Evolutionary conservation across 1,139 yeast species (phyloP).

Genomic region (Nakaseomyces bracarensis): DNA sequence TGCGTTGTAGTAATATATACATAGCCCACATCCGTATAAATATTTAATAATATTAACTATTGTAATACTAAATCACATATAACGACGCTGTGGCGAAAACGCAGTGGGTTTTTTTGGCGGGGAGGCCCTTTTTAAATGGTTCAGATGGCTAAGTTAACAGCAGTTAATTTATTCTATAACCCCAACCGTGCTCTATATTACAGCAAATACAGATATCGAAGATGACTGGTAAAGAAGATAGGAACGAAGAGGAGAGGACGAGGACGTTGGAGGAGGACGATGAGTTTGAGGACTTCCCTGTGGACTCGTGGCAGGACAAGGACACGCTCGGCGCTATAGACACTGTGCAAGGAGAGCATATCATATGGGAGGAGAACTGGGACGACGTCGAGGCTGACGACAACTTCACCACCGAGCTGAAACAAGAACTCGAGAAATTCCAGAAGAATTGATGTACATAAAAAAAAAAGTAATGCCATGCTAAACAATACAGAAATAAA

Average conservation of each 20-base stretch:
- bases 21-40: too few relatives aligned
- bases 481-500: background rate
- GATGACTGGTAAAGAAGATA: constrained; percentile 1
- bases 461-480: too few relatives aligned
- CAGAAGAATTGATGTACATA: constrained; percentile 9
- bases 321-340: constrained; percentile 33
- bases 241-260: constrained; percentile 5
- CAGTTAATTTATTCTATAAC: too few relatives aligned
- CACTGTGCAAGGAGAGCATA: background rate
- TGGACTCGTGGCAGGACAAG: constrained; percentile 55
- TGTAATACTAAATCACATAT: too few relatives aligned
- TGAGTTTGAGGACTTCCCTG: constrained; percentile 92
- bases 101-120: too few relatives aligned
- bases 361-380: constrained; percentile 92
- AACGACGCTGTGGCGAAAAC: too few relatives aligned
- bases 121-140: too few relatives aligned
- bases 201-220: background rate
- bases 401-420: constrained; percentile 64
- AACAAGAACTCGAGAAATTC: constrained; percentile 36
- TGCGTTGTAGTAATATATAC: constrained; percentile 5
- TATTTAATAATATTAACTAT: too few relatives aligned
- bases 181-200: too few relatives aligned
- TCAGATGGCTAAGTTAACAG: too few relatives aligned
- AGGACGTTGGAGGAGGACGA: constrained; percentile 81
- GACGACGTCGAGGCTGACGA: constrained; percentile 88